Conservation (phyloP, 805 yeast genomes). For the Barnettozyma botsteinii region DNA sequence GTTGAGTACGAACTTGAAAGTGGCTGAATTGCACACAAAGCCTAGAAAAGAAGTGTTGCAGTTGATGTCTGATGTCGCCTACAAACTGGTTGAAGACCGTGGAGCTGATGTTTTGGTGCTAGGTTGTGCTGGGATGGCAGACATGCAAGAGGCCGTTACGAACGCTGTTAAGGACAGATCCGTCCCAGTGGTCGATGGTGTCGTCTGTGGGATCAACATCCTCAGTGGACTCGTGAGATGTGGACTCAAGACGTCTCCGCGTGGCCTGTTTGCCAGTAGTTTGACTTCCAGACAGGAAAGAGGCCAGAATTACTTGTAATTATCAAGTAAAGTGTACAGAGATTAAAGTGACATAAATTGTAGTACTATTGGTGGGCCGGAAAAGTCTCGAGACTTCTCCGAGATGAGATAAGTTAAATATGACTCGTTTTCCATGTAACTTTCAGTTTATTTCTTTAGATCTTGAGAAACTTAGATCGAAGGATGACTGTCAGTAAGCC, state of each 20-base stretch:
- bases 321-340: too few species aligned
- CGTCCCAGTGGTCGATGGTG: conserved; percentile 26
- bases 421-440: too few species aligned
- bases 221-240: conserved; percentile 20
- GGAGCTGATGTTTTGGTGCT: conserved; percentile 28
- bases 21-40: conserved; percentile 29
- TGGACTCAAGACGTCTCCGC: conserved; percentile 26
- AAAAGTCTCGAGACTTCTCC: not conserved
- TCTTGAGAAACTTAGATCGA: not conserved
- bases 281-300: conserved; percentile 14
- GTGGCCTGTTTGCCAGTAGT: conserved; percentile 26
- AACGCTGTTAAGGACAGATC: conserved; percentile 16
- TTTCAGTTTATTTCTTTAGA: too few species aligned
- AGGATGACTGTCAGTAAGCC: conserved; percentile 24
- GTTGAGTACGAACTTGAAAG: conserved; percentile 28
- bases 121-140: conserved; percentile 32
- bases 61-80: conserved; percentile 25
- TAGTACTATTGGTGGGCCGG: too few species aligned
- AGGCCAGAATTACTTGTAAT: conserved; percentile 19
- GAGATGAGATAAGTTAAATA: not conserved
- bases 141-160: conserved; percentile 24
- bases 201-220: conserved; percentile 23
- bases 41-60: conserved; percentile 27
- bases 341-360: too few species aligned
- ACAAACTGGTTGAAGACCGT: conserved; percentile 23